Conservation (phyloP, 495 filamentous ascomycete genomes). For the Talaromyces trachyspermus region DNA sequence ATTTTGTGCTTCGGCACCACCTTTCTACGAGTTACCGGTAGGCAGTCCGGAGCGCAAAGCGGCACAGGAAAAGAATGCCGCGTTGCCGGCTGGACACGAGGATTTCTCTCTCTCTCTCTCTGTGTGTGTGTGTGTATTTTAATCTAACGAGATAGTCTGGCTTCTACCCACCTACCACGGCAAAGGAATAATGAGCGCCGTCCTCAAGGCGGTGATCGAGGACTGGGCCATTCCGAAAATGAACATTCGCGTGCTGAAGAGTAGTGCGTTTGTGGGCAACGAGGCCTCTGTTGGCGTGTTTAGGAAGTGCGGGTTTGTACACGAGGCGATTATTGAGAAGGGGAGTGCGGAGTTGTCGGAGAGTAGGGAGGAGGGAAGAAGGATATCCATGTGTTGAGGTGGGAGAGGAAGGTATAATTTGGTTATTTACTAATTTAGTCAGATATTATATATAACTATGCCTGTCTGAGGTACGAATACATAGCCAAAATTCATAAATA, state of each 20-base stretch:
- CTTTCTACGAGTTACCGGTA: constrained; percentile 17
- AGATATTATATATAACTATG: too few relatives aligned
- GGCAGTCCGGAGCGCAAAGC: constrained; percentile 12
- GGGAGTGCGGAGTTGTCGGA: constrained; percentile 13
- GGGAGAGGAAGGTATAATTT: not conserved
- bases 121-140: not conserved
- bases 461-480: too few relatives aligned
- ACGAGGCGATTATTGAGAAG: constrained; percentile 9
- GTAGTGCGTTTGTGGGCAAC: constrained; percentile 16
- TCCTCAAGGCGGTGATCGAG: constrained; percentile 12
- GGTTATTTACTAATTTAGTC: too few relatives aligned
- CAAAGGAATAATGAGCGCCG: constrained; percentile 22
- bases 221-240: constrained; percentile 23
- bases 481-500: too few relatives aligned
- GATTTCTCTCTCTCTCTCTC: constrained; percentile 2
- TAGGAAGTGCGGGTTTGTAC: constrained; percentile 18
- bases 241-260: constrained; percentile 17
- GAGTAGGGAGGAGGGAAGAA: constrained; percentile 13
- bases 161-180: constrained; percentile 18
- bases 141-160: constrained; percentile 14
- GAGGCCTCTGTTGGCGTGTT: constrained; percentile 18
- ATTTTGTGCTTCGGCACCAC: constrained; percentile 15
- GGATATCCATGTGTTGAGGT: constrained; percentile 12
- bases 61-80: constrained; percentile 14
- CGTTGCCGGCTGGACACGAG: constrained; percentile 13